A percentile compares a stretch with the other conserved stretches of the same genome.
phyloP scores from a whole-genome alignment of 805 yeast species.

The Schwanniomyces polymorphus region DNA sequence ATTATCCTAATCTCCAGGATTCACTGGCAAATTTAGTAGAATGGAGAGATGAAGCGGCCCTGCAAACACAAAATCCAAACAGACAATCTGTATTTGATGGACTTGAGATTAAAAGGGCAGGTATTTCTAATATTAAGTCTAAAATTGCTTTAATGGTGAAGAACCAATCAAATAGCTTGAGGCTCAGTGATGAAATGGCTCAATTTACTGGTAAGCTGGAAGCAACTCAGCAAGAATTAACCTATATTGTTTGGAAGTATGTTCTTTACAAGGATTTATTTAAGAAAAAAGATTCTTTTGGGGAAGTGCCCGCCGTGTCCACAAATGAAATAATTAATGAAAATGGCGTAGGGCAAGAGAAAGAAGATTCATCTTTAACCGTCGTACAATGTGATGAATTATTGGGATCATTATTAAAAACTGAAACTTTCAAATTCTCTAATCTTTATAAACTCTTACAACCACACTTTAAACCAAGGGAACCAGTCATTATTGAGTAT shows the following conservation, averaged over 20 bases:
- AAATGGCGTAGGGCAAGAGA: constrained; percentile 15
- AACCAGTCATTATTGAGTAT: constrained; percentile 78
- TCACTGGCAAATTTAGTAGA: constrained; percentile 57
- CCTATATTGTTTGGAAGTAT: constrained; percentile 79
- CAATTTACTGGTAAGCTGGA: constrained; percentile 73
- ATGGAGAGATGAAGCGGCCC: constrained; percentile 75
- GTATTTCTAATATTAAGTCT: constrained; percentile 55
- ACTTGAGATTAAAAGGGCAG: constrained; percentile 80
- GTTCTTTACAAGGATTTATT: constrained; percentile 63
- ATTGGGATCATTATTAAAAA: constrained; percentile 45
- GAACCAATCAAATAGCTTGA: constrained; percentile 66
- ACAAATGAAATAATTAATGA: constrained; percentile 18
- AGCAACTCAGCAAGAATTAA: constrained; percentile 83
- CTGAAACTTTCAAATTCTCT: constrained; percentile 61
- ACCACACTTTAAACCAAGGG: constrained; percentile 73
- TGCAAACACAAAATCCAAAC: constrained; percentile 11
- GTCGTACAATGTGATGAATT: constrained; percentile 44
- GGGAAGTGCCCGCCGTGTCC: constrained; percentile 40
- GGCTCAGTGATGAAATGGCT: constrained; percentile 63
- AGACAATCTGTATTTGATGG: constrained; percentile 66
- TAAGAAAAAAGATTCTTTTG: constrained; percentile 24
- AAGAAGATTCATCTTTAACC: constrained; percentile 32
- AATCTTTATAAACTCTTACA: constrained; percentile 69
- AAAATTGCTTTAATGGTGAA: constrained; percentile 74
- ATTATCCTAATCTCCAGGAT: constrained; percentile 34